Conservation (phyloP, 2,329 filamentous ascomycete species). For the Sclerotinia minor region DNA sequence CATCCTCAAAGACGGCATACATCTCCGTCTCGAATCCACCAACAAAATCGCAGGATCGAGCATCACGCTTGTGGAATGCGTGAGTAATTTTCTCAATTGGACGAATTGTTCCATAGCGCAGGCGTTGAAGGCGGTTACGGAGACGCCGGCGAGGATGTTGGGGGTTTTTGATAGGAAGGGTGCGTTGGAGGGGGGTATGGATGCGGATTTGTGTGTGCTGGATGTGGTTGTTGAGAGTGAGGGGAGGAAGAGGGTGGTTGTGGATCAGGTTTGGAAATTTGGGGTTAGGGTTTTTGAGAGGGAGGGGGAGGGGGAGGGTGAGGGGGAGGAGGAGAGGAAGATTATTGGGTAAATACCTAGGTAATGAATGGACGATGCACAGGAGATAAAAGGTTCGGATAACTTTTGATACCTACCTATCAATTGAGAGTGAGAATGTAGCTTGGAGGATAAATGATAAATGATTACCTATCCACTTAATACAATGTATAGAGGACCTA, state of each 20-base stretch:
- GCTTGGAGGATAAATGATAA: too few species aligned
- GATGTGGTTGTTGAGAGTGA: conserved; percentile 51
- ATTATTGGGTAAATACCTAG: neutral
- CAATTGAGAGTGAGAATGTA: neutral
- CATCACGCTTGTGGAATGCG: conserved; percentile 75
- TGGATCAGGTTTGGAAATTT: conserved; percentile 35
- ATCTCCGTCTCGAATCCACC: conserved; percentile 75
- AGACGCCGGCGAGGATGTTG: conserved; percentile 75
- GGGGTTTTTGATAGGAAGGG: conserved; percentile 69
- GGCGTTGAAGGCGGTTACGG: conserved; percentile 71
- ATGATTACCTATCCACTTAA: too few species aligned
- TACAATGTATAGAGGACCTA: too few species aligned
- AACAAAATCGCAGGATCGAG: conserved; percentile 75
- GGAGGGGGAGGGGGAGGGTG: neutral
- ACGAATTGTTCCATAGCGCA: conserved; percentile 66
- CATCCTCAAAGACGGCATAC: conserved; percentile 69
- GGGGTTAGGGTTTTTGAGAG: conserved; percentile 30
- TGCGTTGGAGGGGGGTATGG: conserved; percentile 59
- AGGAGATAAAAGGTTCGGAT: neutral
- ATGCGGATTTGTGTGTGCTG: conserved; percentile 70
- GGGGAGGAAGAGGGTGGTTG: conserved; percentile 50
- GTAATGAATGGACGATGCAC: neutral
- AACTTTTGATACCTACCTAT: neutral
- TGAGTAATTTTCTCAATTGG: conserved; percentile 79
- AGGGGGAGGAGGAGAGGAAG: neutral